Conservation (phyloP, 306 rosid genomes). For the Chamaecrista fasciculata region DNA sequence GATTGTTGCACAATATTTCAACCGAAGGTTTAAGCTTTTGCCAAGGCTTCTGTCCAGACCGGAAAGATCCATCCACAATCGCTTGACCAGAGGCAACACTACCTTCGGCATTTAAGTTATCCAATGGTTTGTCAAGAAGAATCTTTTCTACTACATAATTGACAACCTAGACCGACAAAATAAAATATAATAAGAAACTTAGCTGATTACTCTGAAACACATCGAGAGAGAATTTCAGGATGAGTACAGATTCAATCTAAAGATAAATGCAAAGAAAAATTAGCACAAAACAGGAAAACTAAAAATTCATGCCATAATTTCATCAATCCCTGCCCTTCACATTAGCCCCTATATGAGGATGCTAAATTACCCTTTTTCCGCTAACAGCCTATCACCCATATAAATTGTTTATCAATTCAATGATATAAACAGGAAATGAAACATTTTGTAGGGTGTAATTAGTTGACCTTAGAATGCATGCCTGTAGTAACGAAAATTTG, state of each 20-base stretch:
- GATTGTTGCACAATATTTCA: constrained; percentile 92
- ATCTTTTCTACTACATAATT: constrained; percentile 90
- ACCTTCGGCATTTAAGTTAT: constrained; percentile 55
- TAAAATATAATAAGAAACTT: neutral
- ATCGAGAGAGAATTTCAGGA: neutral
- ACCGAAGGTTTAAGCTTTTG: constrained; percentile 86
- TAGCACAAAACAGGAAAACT: neutral
- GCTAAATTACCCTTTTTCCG: neutral
- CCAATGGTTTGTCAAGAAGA: constrained; percentile 91
- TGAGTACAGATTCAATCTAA: neutral
- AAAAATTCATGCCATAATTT: neutral
- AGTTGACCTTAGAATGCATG: neutral
- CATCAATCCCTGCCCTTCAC: neutral
- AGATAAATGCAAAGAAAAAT: constrained; percentile 3
- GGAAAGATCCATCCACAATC: constrained; percentile 75
- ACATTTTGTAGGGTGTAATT: neutral
- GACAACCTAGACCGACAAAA: constrained; percentile 57
- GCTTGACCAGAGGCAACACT: constrained; percentile 59
- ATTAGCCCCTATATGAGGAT: neutral
- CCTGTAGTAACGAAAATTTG: neutral
- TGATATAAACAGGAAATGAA: neutral
- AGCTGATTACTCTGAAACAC: neutral
- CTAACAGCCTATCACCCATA: neutral
- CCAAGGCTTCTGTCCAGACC: constrained; percentile 86
- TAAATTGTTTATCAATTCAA: neutral